phyloP scores from a whole-genome alignment of 345 rosid genomes.

The Luvunga scandens region DNA sequence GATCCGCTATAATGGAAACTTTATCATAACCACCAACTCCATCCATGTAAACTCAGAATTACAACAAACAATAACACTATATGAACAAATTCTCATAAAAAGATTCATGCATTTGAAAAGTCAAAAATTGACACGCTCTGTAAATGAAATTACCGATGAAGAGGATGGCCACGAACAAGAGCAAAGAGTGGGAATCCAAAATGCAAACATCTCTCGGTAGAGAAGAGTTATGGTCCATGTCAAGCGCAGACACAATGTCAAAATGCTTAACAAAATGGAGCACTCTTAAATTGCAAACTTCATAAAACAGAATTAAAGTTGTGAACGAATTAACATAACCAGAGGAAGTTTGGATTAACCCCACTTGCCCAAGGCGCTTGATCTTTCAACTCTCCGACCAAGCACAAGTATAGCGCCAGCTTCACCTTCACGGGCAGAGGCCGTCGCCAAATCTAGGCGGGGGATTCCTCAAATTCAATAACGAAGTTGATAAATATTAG shows the following conservation, averaged over 20 bases:
- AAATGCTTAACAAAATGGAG: too few species aligned
- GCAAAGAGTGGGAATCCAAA: conserved; percentile 56
- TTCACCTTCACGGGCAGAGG: too few species aligned
- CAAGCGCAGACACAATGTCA: conserved; percentile 53
- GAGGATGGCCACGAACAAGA: conserved; percentile 84
- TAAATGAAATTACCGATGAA: conserved; percentile 20
- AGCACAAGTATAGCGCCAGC: too few species aligned
- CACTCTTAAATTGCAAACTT: not conserved
- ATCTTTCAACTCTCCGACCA: too few species aligned
- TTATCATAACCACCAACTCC: conserved; percentile 44
- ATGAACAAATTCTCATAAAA: not conserved
- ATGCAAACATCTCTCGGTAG: conserved; percentile 87
- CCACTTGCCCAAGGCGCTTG: too few species aligned
- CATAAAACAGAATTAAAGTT: too few species aligned
- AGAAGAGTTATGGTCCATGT: conserved; percentile 64
- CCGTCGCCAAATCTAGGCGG: too few species aligned
- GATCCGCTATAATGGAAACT: conserved; percentile 81
- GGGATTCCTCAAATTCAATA: too few species aligned
- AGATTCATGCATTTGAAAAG: too few species aligned
- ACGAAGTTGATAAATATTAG: too few species aligned
- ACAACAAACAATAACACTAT: conserved; percentile 7
- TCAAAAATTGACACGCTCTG: not conserved
- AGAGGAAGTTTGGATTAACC: too few species aligned
- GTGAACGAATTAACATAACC: too few species aligned
- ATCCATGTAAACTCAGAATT: conserved; percentile 32